Evolutionary conservation across 176 grass and related monocot species (phyloP), one percentile per base, ranked within the genome.

Genomic region (Eleusine coracana): DNA sequence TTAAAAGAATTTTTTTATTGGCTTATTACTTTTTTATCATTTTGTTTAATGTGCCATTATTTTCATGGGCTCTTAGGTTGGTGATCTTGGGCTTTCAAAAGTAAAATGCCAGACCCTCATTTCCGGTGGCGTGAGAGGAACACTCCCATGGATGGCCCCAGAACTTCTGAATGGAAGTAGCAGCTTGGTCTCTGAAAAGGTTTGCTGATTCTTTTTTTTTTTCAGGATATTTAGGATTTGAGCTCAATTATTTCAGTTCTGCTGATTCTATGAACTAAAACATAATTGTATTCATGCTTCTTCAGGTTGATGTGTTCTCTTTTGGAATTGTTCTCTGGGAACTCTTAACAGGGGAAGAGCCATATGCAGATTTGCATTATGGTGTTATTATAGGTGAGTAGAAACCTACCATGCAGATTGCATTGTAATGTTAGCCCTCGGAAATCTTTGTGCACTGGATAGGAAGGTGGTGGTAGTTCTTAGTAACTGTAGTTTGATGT

Each of bases 251-350:
- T 42, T 75, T 79, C 38, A 4, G 0, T 70, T 78, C 9, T 79
- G 54, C 46, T 73, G 17, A 14, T 50, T 74, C 36, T 49, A 78
- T 75, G 7, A 14, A 54, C 79, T 89, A 50, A 75, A 55, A 70
- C 3, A 31, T 56, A 66, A 83, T 75, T 80, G 65, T 61, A 44
- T 38, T 16, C n/a, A 56, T 74, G 62, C 25, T 80, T 31, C 54
- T 60, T 80, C 87, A 99, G 97, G 91, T 99, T 73, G 97, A 99
- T 65, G 91, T 96, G 9, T 99, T 96, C 86, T 99, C 97, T 17
- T 99, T 99, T 92, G 97, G 97, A 36, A 94, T 99, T 78, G 97
- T 99, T 61, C 80, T 99, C 65, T 99, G 97, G 97, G 97, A 99
- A 75, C 93, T 99, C 41, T 74, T 99, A 14, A 96, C 97, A 31